Evolutionary conservation across 2,329 filamentous ascomycete genomes (phyloP).

Genomic region (Penicillium sp.): DNA sequence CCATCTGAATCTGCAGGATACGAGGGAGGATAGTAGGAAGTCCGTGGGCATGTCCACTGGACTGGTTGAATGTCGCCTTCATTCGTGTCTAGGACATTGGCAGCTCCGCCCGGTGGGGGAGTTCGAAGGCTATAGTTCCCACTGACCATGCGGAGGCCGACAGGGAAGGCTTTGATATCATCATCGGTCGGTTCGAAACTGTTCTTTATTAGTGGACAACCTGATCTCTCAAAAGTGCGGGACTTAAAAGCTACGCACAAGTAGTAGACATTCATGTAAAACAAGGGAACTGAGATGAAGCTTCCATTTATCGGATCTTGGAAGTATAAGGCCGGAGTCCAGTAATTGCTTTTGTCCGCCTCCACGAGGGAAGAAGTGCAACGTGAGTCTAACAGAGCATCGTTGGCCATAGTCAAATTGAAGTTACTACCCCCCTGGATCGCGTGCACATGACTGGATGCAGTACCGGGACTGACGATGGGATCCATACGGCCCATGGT

Average conservation of each 20-base stretch:
- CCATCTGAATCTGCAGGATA: conserved; percentile 24
- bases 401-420: conserved; percentile 65
- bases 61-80: conserved; percentile 24
- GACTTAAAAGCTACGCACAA: conserved; percentile 55
- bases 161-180: conserved; percentile 71
- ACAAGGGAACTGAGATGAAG: conserved; percentile 66
- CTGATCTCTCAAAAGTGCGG: conserved; percentile 18
- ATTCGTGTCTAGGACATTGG: conserved; percentile 23
- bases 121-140: conserved; percentile 56
- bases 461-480: conserved; percentile 66
- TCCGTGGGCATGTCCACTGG: conserved; percentile 25
- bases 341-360: conserved; percentile 76
- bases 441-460: conserved; percentile 70
- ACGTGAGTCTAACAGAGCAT: conserved; percentile 64
- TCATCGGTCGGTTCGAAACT: conserved; percentile 59
- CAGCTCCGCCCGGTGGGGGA: conserved; percentile 59
- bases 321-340: conserved; percentile 75
- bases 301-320: conserved; percentile 63
- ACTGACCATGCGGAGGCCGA: conserved; percentile 72
- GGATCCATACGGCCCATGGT: conserved; percentile 59
- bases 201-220: background rate
- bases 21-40: conserved; percentile 21
- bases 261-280: conserved; percentile 70
- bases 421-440: conserved; percentile 75
- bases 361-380: conserved; percentile 75